A percentile compares a stretch with the other conserved stretches of the same genome.
phyloP scores from a whole-genome alignment of 2,329 filamentous ascomycete species.

The Monosporascus sp. region DNA sequence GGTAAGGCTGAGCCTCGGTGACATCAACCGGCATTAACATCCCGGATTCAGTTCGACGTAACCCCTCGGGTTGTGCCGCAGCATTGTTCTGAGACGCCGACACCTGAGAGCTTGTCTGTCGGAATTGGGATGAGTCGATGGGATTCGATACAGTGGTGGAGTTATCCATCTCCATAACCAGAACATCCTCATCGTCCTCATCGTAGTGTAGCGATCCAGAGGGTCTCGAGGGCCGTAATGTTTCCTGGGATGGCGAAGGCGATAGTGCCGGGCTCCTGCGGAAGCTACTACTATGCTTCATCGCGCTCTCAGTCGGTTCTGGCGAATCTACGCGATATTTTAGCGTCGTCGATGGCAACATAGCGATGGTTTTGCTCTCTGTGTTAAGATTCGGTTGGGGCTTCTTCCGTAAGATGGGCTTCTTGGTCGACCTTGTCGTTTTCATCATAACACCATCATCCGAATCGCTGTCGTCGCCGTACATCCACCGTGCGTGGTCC shows the following conservation, averaged over 20 bases:
- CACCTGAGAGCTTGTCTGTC: constrained; percentile 35
- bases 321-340: constrained; percentile 78
- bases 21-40: constrained; percentile 91
- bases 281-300: constrained; percentile 52
- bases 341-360: constrained; percentile 78
- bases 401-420: constrained; percentile 43
- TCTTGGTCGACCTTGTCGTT: constrained; percentile 51
- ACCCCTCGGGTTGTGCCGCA: constrained; percentile 51
- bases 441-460: constrained; percentile 86
- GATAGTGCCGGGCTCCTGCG: constrained; percentile 51
- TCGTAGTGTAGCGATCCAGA: constrained; percentile 61
- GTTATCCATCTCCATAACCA: constrained; percentile 47
- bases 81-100: constrained; percentile 45
- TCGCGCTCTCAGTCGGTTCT: constrained; percentile 56
- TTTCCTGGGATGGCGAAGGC: constrained; percentile 78
- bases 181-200: constrained; percentile 54
- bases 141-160: constrained; percentile 23
- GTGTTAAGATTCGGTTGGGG: constrained; percentile 39
- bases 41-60: constrained; percentile 75
- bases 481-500: constrained; percentile 31
- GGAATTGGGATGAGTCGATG: constrained; percentile 10
- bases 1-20: constrained; percentile 54
- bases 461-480: constrained; percentile 57
- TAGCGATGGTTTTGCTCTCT: constrained; percentile 82
- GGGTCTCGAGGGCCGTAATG: constrained; percentile 64